Evolutionary conservation across 768 basidiomycete species (phyloP).

Genomic region (Russula brevipes): DNA sequence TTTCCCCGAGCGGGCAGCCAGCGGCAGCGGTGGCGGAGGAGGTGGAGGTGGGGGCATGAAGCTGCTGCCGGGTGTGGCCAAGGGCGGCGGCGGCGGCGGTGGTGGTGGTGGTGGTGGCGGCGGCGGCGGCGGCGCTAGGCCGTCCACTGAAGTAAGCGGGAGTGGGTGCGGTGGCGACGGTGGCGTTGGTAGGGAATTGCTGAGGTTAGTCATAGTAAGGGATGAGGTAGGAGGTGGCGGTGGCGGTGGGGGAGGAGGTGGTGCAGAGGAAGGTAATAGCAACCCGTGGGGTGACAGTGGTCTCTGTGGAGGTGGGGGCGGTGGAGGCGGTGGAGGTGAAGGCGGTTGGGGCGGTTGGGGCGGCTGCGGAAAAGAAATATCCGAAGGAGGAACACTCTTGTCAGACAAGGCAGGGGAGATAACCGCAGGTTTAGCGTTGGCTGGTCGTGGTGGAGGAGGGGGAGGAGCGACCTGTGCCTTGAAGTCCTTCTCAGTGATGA

Average conservation of each 20-base stretch:
- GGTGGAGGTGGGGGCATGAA: background rate
- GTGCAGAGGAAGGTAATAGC: constrained; percentile 28
- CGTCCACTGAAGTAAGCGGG: background rate
- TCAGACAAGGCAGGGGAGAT: background rate
- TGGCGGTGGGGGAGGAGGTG: constrained; percentile 28
- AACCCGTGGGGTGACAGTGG: constrained; percentile 24
- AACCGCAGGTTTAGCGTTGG: background rate
- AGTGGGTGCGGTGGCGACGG: constrained; percentile 1
- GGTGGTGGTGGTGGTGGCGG: constrained; percentile 1
- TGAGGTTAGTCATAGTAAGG: constrained; percentile 1
- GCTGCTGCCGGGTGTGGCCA: background rate
- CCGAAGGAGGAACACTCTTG: constrained; percentile 3
- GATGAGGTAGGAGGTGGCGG: constrained; percentile 24
- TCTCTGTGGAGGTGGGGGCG: constrained; percentile 20
- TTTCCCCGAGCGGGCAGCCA: constrained; percentile 29
- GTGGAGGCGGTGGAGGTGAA: constrained; percentile 25
- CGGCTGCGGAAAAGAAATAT: background rate
- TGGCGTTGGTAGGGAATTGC: background rate
- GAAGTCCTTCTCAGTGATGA: constrained; percentile 62
- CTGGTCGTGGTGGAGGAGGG: constrained; percentile 46
- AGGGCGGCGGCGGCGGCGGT: background rate
- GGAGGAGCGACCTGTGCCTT: constrained; percentile 63
- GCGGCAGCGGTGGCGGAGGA: constrained; percentile 16
- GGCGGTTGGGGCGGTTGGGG: constrained; percentile 4
- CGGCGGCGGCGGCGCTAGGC: background rate